A percentile compares a stretch with the other conserved stretches of the same genome.
Conservation (phyloP, 2,329 filamentous ascomycete species). For the Diaporthe amygdali region DNA sequence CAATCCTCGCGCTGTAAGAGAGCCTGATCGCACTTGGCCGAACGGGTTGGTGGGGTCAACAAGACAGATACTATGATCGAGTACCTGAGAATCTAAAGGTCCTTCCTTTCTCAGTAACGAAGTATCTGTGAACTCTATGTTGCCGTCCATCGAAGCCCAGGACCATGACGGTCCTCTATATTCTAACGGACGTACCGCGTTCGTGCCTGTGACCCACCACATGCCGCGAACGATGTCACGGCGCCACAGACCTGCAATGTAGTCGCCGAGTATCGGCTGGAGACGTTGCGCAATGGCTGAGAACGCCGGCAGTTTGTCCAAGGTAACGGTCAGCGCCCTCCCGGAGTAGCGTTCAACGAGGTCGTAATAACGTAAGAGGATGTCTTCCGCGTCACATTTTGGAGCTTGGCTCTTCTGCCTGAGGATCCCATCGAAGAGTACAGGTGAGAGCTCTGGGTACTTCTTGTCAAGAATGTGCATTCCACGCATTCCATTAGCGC, state of each 20-base stretch:
- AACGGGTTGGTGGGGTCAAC: not conserved
- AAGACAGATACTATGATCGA: not conserved
- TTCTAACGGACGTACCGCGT: not conserved
- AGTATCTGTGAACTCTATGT: not conserved
- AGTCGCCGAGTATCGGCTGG: not conserved
- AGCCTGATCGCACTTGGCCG: not conserved
- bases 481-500: not conserved
- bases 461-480: not conserved
- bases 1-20: not conserved
- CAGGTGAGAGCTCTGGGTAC: not conserved
- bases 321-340: not conserved
- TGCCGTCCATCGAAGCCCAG: not conserved
- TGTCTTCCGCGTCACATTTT: not conserved
- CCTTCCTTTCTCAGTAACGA: not conserved
- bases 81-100: not conserved
- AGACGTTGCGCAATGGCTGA: not conserved
- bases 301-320: not conserved
- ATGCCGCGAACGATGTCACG: not conserved
- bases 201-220: not conserved
- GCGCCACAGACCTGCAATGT: slow-evolving; percentile 1
- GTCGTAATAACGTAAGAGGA: not conserved
- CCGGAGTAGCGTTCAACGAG: not conserved
- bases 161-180: slow-evolving; percentile 1
- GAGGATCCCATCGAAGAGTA: not conserved
- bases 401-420: not conserved